Evolutionary conservation across 2,329 filamentous ascomycete species (phyloP), one percentile per base, ranked within the genome.

Genomic region (Elsinoe perseae): DNA sequence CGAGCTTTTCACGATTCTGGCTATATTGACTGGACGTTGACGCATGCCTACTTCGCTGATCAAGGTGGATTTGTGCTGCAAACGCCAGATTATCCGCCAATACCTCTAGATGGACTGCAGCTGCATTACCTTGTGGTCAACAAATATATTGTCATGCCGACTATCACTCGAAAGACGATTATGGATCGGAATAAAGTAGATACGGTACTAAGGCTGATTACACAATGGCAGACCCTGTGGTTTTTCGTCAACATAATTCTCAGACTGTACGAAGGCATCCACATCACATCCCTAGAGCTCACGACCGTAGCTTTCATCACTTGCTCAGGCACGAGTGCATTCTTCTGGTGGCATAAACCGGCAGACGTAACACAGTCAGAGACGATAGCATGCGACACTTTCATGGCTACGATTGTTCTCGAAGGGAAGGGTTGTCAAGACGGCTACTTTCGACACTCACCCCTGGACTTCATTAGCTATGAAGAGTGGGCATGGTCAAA

Each of bases 31-130:
- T 60, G 58, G 58, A 56, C 53, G 2, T 20, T 56, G 28, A 48
- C 38, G 14, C 57, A 60, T 27, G 53, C 42, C n/a, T 58, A 56
- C 28, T 60, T 32, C 34, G 58, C 58, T 6, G 53, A 60, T 28
- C 32, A 42, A 28, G 58, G 58, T 18, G 58, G 58, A 12, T 43
- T 58, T 34, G 9, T 44, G 18, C 44, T 60, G 10, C 9, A 50
- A n/a, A 21, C 50, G 18, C 28, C 23, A n/a, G 57, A 57, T 38
- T 30, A 23, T 28, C 18, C n/a, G 20, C 46, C 54, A n/a, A 43
- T 59, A 21, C 42, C 53, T 2, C 9, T 59, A 12, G 48, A 57
- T 21, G 32, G 21, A 14, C 18, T 40, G 25, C 57, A 59, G 20
- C 10, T 59, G 20, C 54, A 40, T 30, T 59, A 52, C 20, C 57